These are phyloP conservation scores for Penicillium roqueforti DNA, from an alignment of 495 filamentous ascomycete genomes.

Conservation along the genomic window DNA sequence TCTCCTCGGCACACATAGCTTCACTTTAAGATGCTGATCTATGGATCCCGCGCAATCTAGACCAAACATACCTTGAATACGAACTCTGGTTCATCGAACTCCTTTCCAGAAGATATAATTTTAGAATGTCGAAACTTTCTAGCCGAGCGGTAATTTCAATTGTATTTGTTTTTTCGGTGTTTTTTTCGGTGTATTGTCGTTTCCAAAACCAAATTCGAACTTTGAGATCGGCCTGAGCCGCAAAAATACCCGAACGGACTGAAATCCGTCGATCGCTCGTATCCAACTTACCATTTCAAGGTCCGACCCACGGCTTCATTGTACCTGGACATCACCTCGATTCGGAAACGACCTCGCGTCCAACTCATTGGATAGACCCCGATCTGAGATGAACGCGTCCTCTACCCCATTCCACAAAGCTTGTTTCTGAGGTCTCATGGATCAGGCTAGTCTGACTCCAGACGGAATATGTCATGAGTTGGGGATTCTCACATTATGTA, in stretches of 20 bases:
- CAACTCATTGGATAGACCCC: neutral
- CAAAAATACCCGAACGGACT: no score
- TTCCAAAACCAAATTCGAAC: constrained; percentile 9
- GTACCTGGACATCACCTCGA: neutral
- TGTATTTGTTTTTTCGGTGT: neutral
- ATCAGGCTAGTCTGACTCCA: constrained; percentile 12
- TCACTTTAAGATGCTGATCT: neutral
- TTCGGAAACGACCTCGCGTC: neutral
- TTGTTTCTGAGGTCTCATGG: constrained; percentile 17
- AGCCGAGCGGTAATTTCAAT: constrained; percentile 4
- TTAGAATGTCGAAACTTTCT: no score
- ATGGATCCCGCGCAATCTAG: constrained; percentile 1
- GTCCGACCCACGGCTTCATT: neutral
- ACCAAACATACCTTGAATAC: no score
- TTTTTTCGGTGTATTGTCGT: no score
- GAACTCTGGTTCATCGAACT: no score
- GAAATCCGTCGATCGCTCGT: constrained; percentile 25
- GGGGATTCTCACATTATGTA: neutral
- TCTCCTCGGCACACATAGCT: neutral
- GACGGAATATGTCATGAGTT: constrained; percentile 4
- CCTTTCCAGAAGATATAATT: no score
- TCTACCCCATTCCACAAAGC: constrained; percentile 20
- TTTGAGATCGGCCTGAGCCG: constrained; percentile 26
- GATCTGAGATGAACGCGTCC: neutral
- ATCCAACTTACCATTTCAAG: constrained; percentile 6